Percentiles rank a stretch among this genome's conserved stretches.
These are phyloP conservation scores for Tylopilus intermedius DNA, from an alignment of 768 basidiomycete genomes.

Conservation along the genomic window DNA sequence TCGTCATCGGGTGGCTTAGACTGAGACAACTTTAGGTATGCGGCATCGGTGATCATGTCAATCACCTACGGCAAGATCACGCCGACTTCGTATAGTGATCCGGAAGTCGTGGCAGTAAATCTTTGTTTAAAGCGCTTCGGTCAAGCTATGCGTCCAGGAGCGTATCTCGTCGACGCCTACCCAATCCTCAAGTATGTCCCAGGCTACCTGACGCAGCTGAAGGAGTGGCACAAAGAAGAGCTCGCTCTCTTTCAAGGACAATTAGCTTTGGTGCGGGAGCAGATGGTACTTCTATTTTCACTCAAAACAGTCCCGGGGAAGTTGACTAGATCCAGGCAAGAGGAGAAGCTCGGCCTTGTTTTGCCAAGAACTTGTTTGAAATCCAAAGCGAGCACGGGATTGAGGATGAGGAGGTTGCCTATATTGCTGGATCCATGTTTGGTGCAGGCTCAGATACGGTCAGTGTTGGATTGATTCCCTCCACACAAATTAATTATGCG, in stretches of 20 bases:
- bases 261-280: constrained; percentile 24
- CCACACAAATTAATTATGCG: background rate
- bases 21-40: constrained; percentile 26
- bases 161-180: constrained; percentile 25
- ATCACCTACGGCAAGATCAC: constrained; percentile 39
- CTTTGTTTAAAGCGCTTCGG: constrained; percentile 25
- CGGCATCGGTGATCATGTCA: constrained; percentile 36
- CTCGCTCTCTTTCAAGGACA: constrained; percentile 30
- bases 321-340: constrained; percentile 15
- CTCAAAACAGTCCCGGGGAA: background rate
- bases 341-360: constrained; percentile 27
- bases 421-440: constrained; percentile 40
- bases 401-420: constrained; percentile 33
- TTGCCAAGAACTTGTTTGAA: constrained; percentile 36
- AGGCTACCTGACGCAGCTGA: constrained; percentile 44
- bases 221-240: constrained; percentile 46
- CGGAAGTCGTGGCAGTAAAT: constrained; percentile 31
- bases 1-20: background rate
- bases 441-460: constrained; percentile 41
- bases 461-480: constrained; percentile 1
- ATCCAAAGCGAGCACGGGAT: constrained; percentile 30
- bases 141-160: constrained; percentile 19
- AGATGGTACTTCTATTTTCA: constrained; percentile 23
- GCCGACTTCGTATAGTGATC: constrained; percentile 35
- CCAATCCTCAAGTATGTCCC: constrained; percentile 24